Conservation (phyloP, 1,284 basidiomycete genomes). For the Porogramme epimiltina region DNA sequence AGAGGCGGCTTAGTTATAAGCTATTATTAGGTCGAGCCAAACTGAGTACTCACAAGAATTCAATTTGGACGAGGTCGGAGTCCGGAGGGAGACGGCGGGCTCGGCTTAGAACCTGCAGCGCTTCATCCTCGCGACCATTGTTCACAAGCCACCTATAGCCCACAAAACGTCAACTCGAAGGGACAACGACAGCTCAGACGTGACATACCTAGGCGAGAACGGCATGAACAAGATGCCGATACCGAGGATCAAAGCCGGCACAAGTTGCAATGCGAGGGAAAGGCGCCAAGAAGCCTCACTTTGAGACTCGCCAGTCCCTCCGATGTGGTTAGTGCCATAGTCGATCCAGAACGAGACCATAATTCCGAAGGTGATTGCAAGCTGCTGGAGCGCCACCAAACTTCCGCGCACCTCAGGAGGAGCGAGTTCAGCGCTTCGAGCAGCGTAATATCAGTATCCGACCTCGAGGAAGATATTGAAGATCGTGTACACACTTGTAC, state of each 20-base stretch:
- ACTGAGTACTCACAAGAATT: conserved; percentile 60
- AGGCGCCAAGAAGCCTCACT: conserved; percentile 76
- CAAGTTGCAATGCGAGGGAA: conserved; percentile 75
- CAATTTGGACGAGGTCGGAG: conserved; percentile 71
- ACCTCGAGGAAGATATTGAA: background rate
- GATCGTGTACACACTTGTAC: conserved; percentile 56
- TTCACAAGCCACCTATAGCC: conserved; percentile 68
- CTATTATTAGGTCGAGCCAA: background rate
- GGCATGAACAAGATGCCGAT: conserved; percentile 70
- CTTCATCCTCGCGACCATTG: conserved; percentile 74
- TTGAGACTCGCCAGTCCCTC: conserved; percentile 56
- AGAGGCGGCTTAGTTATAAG: too few species aligned
- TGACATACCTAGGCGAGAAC: conserved; percentile 58
- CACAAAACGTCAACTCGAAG: background rate
- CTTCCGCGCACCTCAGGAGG: conserved; percentile 84
- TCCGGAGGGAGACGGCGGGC: conserved; percentile 61
- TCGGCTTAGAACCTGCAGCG: conserved; percentile 61
- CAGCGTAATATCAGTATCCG: background rate
- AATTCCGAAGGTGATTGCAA: conserved; percentile 78
- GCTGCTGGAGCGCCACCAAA: conserved; percentile 80
- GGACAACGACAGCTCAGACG: background rate
- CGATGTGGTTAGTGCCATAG: conserved; percentile 75
- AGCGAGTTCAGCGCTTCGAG: conserved; percentile 58
- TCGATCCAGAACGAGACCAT: conserved; percentile 82
- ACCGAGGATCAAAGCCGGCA: conserved; percentile 71